These are phyloP conservation scores for Daldinia decipiens DNA, from an alignment of 495 filamentous ascomycete genomes.

Conservation along the genomic window DNA sequence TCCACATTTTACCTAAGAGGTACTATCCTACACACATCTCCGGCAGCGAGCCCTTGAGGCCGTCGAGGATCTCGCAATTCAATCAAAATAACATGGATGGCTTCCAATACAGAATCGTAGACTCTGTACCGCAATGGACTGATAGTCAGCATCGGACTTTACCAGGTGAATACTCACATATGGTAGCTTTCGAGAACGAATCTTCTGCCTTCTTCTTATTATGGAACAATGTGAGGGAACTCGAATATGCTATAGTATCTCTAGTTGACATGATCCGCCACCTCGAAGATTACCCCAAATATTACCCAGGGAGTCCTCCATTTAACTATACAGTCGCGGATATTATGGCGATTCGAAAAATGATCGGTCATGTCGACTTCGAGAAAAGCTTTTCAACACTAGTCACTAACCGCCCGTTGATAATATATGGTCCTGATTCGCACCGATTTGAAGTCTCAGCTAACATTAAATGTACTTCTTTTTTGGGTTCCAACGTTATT, in stretches of 20 bases:
- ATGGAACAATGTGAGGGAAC: not conserved
- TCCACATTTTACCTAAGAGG: not conserved
- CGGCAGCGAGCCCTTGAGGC: too few species aligned
- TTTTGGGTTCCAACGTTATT: not conserved
- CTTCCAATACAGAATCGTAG: not conserved
- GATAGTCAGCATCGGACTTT: not conserved
- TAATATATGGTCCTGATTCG: not conserved
- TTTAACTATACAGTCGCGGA: not conserved
- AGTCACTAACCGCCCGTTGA: too few species aligned
- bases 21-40: not conserved
- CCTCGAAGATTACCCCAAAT: too few species aligned
- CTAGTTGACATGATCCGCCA: not conserved
- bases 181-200: constrained; percentile 8
- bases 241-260: not conserved
- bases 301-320: too few species aligned
- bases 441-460: not conserved
- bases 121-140: not conserved
- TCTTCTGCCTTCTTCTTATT: constrained; percentile 8
- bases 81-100: not conserved
- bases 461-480: not conserved
- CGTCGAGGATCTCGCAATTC: not conserved
- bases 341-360: too few species aligned
- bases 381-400: too few species aligned
- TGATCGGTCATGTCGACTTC: too few species aligned
- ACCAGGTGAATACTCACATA: not conserved